Evolutionary conservation across 2,329 filamentous ascomycete genomes (phyloP).

Genomic region (Ophioceras dolichostomum): DNA sequence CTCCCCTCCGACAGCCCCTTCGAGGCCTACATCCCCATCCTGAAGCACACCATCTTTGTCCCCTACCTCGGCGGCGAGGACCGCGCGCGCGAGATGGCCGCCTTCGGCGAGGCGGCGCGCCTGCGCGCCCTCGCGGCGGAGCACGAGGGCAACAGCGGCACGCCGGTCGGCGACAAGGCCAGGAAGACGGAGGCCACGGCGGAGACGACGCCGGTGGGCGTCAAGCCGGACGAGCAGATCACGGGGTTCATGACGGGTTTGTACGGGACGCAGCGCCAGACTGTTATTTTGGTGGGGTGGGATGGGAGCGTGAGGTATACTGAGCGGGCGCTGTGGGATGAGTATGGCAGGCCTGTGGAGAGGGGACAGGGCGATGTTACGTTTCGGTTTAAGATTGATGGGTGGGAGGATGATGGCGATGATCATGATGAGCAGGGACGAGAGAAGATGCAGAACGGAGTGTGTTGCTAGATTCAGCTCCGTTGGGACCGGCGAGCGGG

Average conservation of each 20-base stretch:
- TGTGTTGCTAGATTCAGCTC: no score
- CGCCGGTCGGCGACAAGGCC: not conserved
- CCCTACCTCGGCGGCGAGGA: slow-evolving; percentile 40
- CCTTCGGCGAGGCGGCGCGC: slow-evolving; percentile 14
- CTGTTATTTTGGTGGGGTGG: slow-evolving; percentile 49
- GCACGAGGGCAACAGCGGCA: slow-evolving; percentile 20
- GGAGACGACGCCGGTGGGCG: not conserved
- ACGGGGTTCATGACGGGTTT: slow-evolving; percentile 42
- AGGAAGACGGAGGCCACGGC: slow-evolving; percentile 16
- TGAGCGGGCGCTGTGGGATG: slow-evolving; percentile 49
- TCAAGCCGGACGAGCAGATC: slow-evolving; percentile 13
- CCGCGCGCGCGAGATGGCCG: slow-evolving; percentile 29
- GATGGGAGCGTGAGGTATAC: slow-evolving; percentile 47
- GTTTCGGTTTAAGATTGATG: slow-evolving; percentile 44
- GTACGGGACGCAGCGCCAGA: slow-evolving; percentile 56
- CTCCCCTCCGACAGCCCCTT: slow-evolving; percentile 26
- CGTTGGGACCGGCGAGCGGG: no score
- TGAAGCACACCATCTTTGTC: slow-evolving; percentile 51
- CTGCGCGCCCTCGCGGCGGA: slow-evolving; percentile 11
- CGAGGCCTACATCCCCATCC: slow-evolving; percentile 37
- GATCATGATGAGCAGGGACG: not conserved
- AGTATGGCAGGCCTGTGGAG: slow-evolving; percentile 39
- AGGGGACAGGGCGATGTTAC: slow-evolving; percentile 42
- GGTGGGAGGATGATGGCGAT: slow-evolving; percentile 24
- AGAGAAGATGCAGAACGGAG: no score